A percentile compares a stretch with the other conserved stretches of the same genome.
These are phyloP conservation scores for Isatis tinctoria DNA, from an alignment of 345 rosid genomes.

Conservation along the genomic window DNA sequence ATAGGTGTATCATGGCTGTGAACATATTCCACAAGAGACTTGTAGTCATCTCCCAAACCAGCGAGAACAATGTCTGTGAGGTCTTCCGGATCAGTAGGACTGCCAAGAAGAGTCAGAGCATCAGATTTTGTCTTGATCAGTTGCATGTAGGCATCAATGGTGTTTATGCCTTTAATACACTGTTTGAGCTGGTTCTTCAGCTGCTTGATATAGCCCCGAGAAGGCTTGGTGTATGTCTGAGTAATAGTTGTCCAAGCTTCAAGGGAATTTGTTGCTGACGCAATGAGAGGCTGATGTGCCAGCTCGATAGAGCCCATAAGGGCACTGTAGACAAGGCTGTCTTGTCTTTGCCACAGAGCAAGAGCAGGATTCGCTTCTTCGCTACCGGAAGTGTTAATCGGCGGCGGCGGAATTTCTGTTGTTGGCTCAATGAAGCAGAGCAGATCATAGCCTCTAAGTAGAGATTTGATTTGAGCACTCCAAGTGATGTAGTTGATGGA, in stretches of 20 bases:
- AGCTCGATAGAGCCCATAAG: neutral
- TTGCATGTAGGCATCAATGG: neutral
- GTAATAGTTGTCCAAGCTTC: neutral
- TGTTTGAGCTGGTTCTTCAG: neutral
- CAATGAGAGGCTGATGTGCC: neutral
- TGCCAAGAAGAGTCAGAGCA: neutral
- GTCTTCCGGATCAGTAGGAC: neutral
- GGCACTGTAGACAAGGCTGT: neutral
- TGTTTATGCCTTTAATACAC: neutral
- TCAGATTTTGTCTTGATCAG: neutral
- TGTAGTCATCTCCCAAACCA: neutral
- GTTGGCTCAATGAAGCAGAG: neutral
- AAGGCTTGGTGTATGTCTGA: neutral
- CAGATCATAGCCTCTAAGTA: neutral
- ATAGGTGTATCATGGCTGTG: neutral
- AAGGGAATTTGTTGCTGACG: neutral
- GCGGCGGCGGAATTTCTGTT: too few relatives aligned
- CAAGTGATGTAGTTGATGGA: neutral
- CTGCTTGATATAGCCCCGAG: neutral
- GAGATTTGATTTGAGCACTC: neutral
- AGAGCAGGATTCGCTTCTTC: neutral
- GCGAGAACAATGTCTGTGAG: neutral
- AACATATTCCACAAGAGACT: neutral
- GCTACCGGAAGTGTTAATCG: neutral
- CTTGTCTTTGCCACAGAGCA: neutral